These are phyloP conservation scores for Chernovozyma aurita DNA, from an alignment of 1,139 yeast genomes.

Conservation along the genomic window DNA sequence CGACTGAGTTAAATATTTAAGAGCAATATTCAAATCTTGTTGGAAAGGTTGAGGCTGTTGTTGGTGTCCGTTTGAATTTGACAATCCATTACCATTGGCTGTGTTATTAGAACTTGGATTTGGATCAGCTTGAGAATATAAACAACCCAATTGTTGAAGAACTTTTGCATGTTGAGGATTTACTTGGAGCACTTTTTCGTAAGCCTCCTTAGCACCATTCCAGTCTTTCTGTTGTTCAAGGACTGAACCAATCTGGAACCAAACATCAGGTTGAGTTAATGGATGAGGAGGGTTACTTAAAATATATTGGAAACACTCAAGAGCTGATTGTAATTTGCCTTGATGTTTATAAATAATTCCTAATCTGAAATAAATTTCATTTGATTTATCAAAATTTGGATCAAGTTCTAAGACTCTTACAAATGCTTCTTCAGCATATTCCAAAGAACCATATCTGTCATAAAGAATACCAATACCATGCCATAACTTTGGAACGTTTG, in stretches of 20 bases:
- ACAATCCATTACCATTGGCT: conserved; percentile 42
- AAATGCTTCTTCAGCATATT: conserved; percentile 97
- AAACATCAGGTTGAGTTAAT: conserved; percentile 90
- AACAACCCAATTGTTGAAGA: conserved; percentile 91
- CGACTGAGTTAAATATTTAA: conserved; percentile 77
- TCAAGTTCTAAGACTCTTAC: conserved; percentile 93
- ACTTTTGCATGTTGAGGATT: conserved; percentile 95
- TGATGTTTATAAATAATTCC: conserved; percentile 98
- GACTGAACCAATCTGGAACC: conserved; percentile 97
- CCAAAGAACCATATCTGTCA: conserved; percentile 92
- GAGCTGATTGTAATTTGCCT: conserved; percentile 76
- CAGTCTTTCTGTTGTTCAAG: conserved; percentile 92
- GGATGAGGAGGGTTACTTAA: conserved; percentile 92
- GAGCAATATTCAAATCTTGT: conserved; percentile 79
- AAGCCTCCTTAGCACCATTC: conserved; percentile 89
- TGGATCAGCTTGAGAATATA: conserved; percentile 75
- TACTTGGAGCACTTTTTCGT: conserved; percentile 83
- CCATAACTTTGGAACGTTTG: conserved; percentile 96
- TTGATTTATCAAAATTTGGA: conserved; percentile 92
- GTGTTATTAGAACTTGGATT: conserved; percentile 12
- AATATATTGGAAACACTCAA: conserved; percentile 92
- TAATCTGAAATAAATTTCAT: conserved; percentile 90
- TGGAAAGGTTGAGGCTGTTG: conserved; percentile 20
- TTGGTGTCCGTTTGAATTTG: conserved; percentile 9
- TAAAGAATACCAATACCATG: conserved; percentile 96